phyloP scores from a whole-genome alignment of 495 filamentous ascomycete genomes.

The Cryomyces antarcticus region DNA sequence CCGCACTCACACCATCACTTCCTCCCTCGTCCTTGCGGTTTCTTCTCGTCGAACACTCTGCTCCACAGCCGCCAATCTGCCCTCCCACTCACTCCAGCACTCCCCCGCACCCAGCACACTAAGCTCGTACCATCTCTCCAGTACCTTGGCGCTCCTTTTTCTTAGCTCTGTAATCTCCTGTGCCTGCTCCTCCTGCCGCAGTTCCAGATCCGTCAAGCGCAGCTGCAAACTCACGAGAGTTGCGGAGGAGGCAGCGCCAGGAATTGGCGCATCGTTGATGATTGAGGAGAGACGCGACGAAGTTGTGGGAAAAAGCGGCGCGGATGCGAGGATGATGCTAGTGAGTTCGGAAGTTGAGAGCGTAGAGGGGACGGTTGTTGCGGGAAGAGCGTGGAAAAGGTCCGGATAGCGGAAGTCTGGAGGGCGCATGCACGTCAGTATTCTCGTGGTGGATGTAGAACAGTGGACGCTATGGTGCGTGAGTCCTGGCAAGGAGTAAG shows the following conservation, averaged over 20 bases:
- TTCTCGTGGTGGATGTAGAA: not conserved
- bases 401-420: constrained; percentile 31
- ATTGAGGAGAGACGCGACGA: constrained; percentile 65
- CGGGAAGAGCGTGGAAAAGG: constrained; percentile 28
- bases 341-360: too few species aligned
- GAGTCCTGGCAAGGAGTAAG: not conserved
- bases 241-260: constrained; percentile 26
- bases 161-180: constrained; percentile 50
- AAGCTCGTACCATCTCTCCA: constrained; percentile 66
- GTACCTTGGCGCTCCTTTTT: constrained; percentile 44
- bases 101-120: constrained; percentile 46
- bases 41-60: constrained; percentile 39
- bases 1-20: constrained; percentile 6
- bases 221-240: constrained; percentile 48
- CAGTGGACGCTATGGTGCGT: not conserved
- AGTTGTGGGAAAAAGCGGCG: constrained; percentile 51
- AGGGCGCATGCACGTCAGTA: constrained; percentile 14
- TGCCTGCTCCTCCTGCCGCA: constrained; percentile 49
- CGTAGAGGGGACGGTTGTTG: not conserved
- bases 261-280: constrained; percentile 10
- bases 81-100: constrained; percentile 57
- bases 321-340: constrained; percentile 48
- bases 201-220: constrained; percentile 44
- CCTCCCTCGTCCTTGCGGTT: constrained; percentile 15
- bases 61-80: constrained; percentile 45